Evolutionary conservation across 2,329 filamentous ascomycete genomes (phyloP).

Genomic region (Westerdykella ornata): DNA sequence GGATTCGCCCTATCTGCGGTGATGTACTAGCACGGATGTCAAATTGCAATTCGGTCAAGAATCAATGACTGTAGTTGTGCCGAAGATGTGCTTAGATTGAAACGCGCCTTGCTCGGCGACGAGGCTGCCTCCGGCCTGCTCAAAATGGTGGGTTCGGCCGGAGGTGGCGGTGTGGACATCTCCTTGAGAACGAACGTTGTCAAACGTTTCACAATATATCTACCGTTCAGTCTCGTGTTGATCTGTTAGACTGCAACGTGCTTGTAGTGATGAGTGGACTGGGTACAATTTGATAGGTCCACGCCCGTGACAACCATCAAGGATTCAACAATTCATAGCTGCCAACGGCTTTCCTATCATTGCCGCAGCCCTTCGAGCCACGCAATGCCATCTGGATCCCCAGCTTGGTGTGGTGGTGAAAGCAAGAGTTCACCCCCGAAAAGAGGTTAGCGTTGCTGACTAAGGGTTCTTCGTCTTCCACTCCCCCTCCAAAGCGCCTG

Average conservation of each 20-base stretch:
- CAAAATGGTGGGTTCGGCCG: slow-evolving; percentile 12
- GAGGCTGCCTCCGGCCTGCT: slow-evolving; percentile 22
- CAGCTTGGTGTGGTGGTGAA: not conserved
- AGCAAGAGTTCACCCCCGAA: not conserved
- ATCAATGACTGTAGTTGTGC: slow-evolving; percentile 87
- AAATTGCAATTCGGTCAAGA: slow-evolving; percentile 91
- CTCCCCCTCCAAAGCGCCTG: slow-evolving; percentile 16
- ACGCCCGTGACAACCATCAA: too few relatives aligned
- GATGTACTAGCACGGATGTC: slow-evolving; percentile 80
- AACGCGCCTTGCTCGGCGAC: slow-evolving; percentile 29
- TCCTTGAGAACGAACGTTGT: too few relatives aligned
- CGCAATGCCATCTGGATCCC: too few relatives aligned
- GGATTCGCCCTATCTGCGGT: not conserved
- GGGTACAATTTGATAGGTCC: too few relatives aligned
- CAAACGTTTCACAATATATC: too few relatives aligned
- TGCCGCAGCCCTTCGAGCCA: too few relatives aligned
- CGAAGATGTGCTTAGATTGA: slow-evolving; percentile 83
- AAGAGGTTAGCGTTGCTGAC: slow-evolving; percentile 2
- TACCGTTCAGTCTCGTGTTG: too few relatives aligned
- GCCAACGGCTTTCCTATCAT: too few relatives aligned
- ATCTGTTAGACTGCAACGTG: too few relatives aligned
- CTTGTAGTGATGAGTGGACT: too few relatives aligned
- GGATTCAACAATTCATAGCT: too few relatives aligned
- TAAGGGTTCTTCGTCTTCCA: not conserved
- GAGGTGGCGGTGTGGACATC: slow-evolving; percentile 24